Percentiles rank a stretch among this genome's conserved stretches.
Evolutionary conservation across 164 flowering plant species (phyloP).

Genomic region (Nelumbo lutea): DNA sequence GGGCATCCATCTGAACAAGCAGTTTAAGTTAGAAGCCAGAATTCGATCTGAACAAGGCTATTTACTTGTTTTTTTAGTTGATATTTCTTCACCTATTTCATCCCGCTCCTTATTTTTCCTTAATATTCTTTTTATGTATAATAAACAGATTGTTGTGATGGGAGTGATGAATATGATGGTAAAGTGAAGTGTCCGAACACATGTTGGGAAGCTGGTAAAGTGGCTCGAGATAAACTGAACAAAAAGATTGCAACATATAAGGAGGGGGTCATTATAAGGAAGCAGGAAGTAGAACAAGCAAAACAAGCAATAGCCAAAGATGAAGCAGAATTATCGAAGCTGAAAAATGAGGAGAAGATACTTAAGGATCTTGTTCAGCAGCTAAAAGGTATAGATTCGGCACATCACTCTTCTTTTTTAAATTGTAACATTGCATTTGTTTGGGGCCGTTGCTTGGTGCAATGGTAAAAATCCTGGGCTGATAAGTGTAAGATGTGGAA

Average conservation of each 20-base stretch:
- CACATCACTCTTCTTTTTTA: background rate
- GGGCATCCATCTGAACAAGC: no score
- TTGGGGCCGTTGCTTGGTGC: background rate
- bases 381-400: slow-evolving; percentile 55
- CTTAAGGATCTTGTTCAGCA: slow-evolving; percentile 76
- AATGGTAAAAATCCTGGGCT: background rate
- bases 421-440: background rate
- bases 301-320: slow-evolving; percentile 56
- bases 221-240: slow-evolving; percentile 78
- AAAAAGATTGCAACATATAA: slow-evolving; percentile 77
- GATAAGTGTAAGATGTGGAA: no score
- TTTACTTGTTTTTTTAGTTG: no score
- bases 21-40: no score
- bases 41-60: no score
- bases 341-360: slow-evolving; percentile 68
- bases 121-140: slow-evolving; percentile 4
- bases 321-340: slow-evolving; percentile 69
- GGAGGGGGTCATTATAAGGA: slow-evolving; percentile 64
- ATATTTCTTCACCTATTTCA: background rate
- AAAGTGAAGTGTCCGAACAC: slow-evolving; percentile 69
- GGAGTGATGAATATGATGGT: slow-evolving; percentile 94
- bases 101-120: background rate
- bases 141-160: slow-evolving; percentile 92
- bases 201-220: slow-evolving; percentile 98
- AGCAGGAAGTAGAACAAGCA: slow-evolving; percentile 59